Evolutionary conservation across 2,329 filamentous ascomycete genomes (phyloP), one percentile per base, ranked within the genome.

Genomic region (Hymenoscyphus fraxineus): DNA sequence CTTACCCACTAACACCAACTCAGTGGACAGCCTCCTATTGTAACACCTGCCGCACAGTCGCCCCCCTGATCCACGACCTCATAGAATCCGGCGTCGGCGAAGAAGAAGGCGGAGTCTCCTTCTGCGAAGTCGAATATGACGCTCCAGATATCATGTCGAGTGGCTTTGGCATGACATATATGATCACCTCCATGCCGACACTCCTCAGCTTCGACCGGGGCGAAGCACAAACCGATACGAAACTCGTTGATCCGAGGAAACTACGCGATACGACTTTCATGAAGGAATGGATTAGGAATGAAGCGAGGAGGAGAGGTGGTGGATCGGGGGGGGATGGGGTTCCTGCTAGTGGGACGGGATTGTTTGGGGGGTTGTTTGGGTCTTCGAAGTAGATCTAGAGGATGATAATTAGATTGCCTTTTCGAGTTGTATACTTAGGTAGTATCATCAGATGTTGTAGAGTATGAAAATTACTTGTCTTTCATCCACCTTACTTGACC

Each of bases 21-120:
- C 76, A 87, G 51, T 88, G 85, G 85, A 85, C 84, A 0, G 80
- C 85, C 0, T 83, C 82, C 7, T 87, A 81, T 77, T 87, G 85
- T 73, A 75, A 80, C 4, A 82, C 83, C 16, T 87, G 85, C 74
- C 79, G 78, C 57, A 73, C 75, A 39, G 78, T 87, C 31, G 76
- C 77, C 4, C 85, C 85, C 3, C 73, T 85, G 12, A 60, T 87
- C 6, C 73, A 72, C 13, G 76, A 78, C 12, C 77, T 87, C 39
- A 73, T 88, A 57, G 77, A 80, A 69, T 64, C 67, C 9, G 72
- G 71, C 2, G 77, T 83, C 2, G 84, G 84, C 64, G 83, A 86
- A 74, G 77, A 75, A 0, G 80, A 85, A 72, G 84, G 84, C 68
- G 84, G 83, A 32, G 81, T 88, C 6, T 78, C 77, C n/a, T 82